These are phyloP conservation scores for Fusarium guadeloupense DNA, from an alignment of 2,329 filamentous ascomycete species.

Conservation along the genomic window DNA sequence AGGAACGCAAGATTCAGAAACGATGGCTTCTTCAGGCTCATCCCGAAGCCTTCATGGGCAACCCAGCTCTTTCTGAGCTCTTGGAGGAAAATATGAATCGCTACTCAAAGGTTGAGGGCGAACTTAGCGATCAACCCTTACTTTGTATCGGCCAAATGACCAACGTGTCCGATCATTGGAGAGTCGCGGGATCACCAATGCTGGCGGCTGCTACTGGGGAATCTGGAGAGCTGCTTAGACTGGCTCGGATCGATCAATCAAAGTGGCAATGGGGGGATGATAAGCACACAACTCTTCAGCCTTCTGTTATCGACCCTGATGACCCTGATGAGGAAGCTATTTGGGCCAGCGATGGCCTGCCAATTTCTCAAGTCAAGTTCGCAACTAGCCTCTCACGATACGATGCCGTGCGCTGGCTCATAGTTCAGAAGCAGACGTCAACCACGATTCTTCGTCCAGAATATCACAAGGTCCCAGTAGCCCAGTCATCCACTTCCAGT, in stretches of 20 bases:
- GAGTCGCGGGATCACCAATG: slow-evolving; percentile 45
- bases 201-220: slow-evolving; percentile 64
- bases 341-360: slow-evolving; percentile 63
- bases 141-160: slow-evolving; percentile 66
- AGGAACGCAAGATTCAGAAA: slow-evolving; percentile 50
- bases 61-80: slow-evolving; percentile 44
- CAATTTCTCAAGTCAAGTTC: slow-evolving; percentile 63
- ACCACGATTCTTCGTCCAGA: slow-evolving; percentile 64
- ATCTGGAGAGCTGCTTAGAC: slow-evolving; percentile 65
- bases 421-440: slow-evolving; percentile 62
- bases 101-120: slow-evolving; percentile 43
- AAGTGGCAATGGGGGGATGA: slow-evolving; percentile 64
- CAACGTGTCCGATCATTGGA: slow-evolving; percentile 49
- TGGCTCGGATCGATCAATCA: slow-evolving; percentile 61
- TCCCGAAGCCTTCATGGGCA: slow-evolving; percentile 60
- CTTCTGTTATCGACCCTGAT: slow-evolving; percentile 54
- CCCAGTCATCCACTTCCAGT: slow-evolving; percentile 26
- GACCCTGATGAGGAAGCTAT: slow-evolving; percentile 58
- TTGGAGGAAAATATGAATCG: slow-evolving; percentile 51
- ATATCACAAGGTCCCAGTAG: slow-evolving; percentile 52
- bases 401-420: slow-evolving; percentile 58
- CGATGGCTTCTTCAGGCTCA: slow-evolving; percentile 61
- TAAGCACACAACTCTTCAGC: slow-evolving; percentile 56
- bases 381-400: slow-evolving; percentile 51
- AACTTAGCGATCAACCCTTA: slow-evolving; percentile 45